Evolutionary conservation across 345 rosid genomes (phyloP).

Genomic region (Lumnitzera racemosa): DNA sequence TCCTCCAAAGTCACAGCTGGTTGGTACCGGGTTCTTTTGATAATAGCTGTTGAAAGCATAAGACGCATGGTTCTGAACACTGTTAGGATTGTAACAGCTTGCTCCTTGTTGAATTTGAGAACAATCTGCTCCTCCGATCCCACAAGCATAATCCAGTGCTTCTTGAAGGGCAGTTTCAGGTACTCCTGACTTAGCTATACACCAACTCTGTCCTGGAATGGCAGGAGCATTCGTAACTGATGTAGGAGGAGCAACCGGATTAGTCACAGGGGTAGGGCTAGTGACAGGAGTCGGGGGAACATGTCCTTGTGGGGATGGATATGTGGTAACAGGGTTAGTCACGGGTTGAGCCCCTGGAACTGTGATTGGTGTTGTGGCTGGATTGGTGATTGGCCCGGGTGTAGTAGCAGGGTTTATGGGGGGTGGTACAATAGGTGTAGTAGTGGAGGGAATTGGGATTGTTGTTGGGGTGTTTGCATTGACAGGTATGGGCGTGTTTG

Average conservation of each 20-base stretch:
- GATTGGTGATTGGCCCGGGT: slow-evolving; percentile 35
- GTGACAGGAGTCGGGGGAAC: slow-evolving; percentile 34
- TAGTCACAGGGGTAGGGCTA: slow-evolving; percentile 31
- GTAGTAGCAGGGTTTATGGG: slow-evolving; percentile 4
- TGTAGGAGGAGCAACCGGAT: slow-evolving; percentile 46
- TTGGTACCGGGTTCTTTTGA: slow-evolving; percentile 66
- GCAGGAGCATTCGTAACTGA: slow-evolving; percentile 54
- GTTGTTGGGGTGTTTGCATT: slow-evolving; percentile 29
- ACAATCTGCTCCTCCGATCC: slow-evolving; percentile 78
- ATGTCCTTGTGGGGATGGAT: slow-evolving; percentile 46
- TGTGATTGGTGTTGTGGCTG: slow-evolving; percentile 32
- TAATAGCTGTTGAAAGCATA: slow-evolving; percentile 92
- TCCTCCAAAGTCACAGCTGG: slow-evolving; percentile 93
- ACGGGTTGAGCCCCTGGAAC: slow-evolving; percentile 47
- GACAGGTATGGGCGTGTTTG: slow-evolving; percentile 34
- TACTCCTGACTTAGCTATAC: slow-evolving; percentile 67
- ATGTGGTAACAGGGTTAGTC: slow-evolving; percentile 66
- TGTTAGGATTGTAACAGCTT: slow-evolving; percentile 63
- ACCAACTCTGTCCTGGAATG: slow-evolving; percentile 78
- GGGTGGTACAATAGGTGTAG: not conserved
- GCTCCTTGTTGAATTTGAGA: slow-evolving; percentile 82
- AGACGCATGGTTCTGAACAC: slow-evolving; percentile 80
- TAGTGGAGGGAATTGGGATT: slow-evolving; percentile 21
- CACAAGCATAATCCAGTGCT: slow-evolving; percentile 94
- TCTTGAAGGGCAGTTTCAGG: slow-evolving; percentile 46